A percentile compares a stretch with the other conserved stretches of the same genome.
phyloP scores from a whole-genome alignment of 2,329 filamentous ascomycete genomes.

The Trichoderma sp. region DNA sequence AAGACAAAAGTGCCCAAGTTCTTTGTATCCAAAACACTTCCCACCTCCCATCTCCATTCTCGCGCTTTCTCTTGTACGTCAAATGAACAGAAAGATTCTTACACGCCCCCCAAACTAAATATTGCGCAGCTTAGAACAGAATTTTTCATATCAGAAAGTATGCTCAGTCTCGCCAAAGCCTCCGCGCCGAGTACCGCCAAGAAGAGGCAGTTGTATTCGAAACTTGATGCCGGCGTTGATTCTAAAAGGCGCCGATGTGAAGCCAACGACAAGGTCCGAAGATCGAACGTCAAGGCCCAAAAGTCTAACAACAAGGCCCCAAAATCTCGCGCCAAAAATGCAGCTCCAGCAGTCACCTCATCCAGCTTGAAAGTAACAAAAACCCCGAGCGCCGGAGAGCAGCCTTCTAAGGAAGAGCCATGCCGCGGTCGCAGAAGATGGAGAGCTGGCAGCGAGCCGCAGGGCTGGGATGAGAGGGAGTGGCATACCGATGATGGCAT shows the following conservation, averaged over 20 bases:
- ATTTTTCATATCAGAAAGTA: background rate
- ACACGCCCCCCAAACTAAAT: background rate
- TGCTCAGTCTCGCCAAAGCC: background rate
- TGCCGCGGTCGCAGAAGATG: slow-evolving; percentile 6
- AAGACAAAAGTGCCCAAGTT: background rate
- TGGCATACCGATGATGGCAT: background rate
- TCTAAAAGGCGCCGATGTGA: background rate
- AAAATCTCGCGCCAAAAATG: background rate
- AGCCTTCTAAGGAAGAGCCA: background rate
- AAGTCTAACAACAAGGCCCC: background rate
- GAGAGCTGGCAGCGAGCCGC: slow-evolving; percentile 14
- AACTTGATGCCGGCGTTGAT: background rate
- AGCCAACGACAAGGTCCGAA: background rate
- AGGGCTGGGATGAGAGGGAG: background rate
- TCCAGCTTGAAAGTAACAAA: background rate
- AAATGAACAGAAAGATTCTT: background rate
- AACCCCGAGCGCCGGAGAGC: background rate
- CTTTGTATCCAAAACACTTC: background rate
- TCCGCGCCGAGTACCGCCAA: background rate
- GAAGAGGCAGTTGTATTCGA: background rate
- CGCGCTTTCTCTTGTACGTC: background rate
- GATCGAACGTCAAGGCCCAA: background rate
- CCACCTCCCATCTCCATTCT: background rate
- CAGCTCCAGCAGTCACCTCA: background rate
- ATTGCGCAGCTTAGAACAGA: slow-evolving; percentile 6